Evolutionary conservation across 2,329 filamentous ascomycete genomes (phyloP).

Genomic region (Coniochaeta hoffmannii): DNA sequence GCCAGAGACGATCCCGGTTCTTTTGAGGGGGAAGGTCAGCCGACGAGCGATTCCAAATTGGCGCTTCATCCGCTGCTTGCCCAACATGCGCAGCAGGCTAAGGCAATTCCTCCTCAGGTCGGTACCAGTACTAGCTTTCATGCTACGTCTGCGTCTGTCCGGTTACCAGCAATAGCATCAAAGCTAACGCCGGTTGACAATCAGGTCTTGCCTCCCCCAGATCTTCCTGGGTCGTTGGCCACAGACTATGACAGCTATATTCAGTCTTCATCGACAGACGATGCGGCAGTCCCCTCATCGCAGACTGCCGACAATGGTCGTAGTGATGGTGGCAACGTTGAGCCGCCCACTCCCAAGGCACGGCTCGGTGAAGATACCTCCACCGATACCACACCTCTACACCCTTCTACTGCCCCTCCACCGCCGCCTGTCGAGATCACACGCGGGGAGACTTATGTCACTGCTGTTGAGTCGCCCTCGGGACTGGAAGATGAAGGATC

Average conservation of each 20-base stretch:
- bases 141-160: not conserved
- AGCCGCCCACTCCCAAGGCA: not conserved
- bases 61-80: not conserved
- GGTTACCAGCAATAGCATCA: not conserved
- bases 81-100: not conserved
- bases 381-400: not conserved
- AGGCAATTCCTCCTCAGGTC: not conserved
- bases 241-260: not conserved
- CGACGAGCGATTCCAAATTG: not conserved
- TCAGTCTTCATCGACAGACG: not conserved
- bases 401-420: not conserved
- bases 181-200: not conserved
- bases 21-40: not conserved
- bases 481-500: not conserved
- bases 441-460: not conserved
- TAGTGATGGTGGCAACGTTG: not conserved
- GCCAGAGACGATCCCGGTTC: not conserved
- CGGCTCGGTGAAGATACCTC: not conserved
- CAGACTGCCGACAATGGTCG: not conserved
- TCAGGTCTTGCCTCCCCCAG: not conserved
- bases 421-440: not conserved
- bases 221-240: not conserved
- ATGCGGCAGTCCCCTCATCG: not conserved
- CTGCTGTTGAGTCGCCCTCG: not conserved
- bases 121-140: not conserved